phyloP scores from a whole-genome alignment of 2,329 filamentous ascomycete genomes.

The Trichoderma polysporum region DNA sequence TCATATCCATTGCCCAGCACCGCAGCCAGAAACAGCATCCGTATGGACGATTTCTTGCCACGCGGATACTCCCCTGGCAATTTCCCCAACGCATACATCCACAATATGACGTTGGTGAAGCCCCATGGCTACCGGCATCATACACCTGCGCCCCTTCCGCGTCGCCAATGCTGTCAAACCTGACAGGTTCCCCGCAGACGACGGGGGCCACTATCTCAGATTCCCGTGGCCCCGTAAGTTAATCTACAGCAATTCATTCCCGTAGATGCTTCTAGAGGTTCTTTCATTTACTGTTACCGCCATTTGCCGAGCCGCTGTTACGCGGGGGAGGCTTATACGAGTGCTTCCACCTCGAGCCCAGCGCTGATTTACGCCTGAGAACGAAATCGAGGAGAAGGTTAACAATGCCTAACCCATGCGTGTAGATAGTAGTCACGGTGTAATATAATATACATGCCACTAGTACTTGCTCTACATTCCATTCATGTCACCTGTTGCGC shows the following conservation, averaged over 20 bases:
- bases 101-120: constrained; percentile 3
- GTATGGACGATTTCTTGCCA: background rate
- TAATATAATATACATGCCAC: background rate
- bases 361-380: background rate
- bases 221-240: constrained; percentile 18
- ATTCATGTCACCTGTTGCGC: constrained; percentile 4
- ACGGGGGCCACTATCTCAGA: constrained; percentile 20
- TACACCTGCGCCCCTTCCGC: background rate
- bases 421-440: background rate
- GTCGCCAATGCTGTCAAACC: constrained; percentile 20
- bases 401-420: background rate
- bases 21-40: background rate
- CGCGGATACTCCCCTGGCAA: background rate
- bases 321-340: constrained; percentile 1
- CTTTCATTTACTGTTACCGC: constrained; percentile 13
- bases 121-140: constrained; percentile 17
- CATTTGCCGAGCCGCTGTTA: constrained; percentile 18
- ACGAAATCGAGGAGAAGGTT: background rate
- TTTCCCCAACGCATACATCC: background rate
- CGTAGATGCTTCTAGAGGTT: constrained; percentile 17
- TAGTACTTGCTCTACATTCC: background rate
- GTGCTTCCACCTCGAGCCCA: background rate
- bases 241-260: background rate
- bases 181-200: constrained; percentile 22
- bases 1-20: background rate